These are phyloP conservation scores for Aegilops umbellulata DNA, from an alignment of 176 grass and related monocot genomes.

Conservation along the genomic window DNA sequence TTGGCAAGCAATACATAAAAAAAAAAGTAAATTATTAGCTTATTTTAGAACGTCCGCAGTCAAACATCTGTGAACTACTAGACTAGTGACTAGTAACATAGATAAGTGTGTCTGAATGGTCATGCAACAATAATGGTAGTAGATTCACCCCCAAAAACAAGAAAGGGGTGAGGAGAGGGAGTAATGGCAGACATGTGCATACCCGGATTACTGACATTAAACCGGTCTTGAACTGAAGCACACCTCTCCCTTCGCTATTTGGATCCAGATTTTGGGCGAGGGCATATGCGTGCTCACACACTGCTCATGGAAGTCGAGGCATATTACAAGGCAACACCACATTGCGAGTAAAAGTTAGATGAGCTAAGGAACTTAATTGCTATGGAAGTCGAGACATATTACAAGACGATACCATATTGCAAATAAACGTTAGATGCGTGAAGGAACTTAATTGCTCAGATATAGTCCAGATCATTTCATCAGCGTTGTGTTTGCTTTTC, in stretches of 20 bases:
- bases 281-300: slow-evolving; percentile 84
- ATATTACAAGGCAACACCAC: not conserved
- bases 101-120: not conserved
- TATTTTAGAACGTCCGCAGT: not conserved
- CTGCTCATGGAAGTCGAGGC: slow-evolving; percentile 43
- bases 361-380: no score
- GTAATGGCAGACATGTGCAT: slow-evolving; percentile 18
- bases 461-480: no score
- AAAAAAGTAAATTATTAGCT: not conserved
- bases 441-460: no score
- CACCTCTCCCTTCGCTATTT: slow-evolving; percentile 85
- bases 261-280: slow-evolving; percentile 90
- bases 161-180: not conserved
- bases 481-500: no score
- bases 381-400: slow-evolving; percentile 11
- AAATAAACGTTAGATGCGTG: no score
- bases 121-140: not conserved
- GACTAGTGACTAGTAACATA: not conserved
- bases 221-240: slow-evolving; percentile 95
- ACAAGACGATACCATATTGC: no score
- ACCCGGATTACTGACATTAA: slow-evolving; percentile 94
- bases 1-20: not conserved
- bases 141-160: not conserved
- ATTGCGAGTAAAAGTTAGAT: not conserved
- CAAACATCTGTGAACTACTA: not conserved